A percentile compares a stretch with the other conserved stretches of the same genome.
phyloP scores from a whole-genome alignment of 805 yeast genomes.

The Candida tammaniensis region DNA sequence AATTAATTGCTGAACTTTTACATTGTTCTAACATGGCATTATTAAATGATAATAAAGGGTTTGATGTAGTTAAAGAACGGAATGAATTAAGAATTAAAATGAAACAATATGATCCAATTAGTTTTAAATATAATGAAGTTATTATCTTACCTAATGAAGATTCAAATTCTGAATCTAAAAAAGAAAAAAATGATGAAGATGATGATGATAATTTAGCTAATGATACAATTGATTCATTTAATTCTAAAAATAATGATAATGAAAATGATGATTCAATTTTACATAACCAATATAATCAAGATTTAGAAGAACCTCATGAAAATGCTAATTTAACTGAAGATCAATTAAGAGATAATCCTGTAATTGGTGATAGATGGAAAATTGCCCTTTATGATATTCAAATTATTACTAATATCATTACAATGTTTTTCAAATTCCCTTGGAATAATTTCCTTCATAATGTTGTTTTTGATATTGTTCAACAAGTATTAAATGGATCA shows the following conservation, averaged over 20 bases:
- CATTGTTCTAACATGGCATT: slow-evolving; percentile 49
- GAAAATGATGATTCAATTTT: slow-evolving; percentile 24
- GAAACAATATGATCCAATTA: slow-evolving; percentile 42
- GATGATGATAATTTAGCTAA: slow-evolving; percentile 15
- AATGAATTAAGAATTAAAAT: slow-evolving; percentile 37
- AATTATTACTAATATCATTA: slow-evolving; percentile 37
- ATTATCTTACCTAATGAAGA: slow-evolving; percentile 31
- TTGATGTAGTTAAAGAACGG: slow-evolving; percentile 36
- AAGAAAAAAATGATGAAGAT: slow-evolving; percentile 1
- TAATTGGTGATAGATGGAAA: slow-evolving; percentile 43
- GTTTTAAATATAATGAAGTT: slow-evolving; percentile 45
- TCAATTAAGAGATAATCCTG: slow-evolving; percentile 40
- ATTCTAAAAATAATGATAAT: slow-evolving; percentile 21
- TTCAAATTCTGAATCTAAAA: slow-evolving; percentile 1
- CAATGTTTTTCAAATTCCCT: slow-evolving; percentile 45
- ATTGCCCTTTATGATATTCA: slow-evolving; percentile 43
- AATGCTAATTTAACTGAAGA: slow-evolving; percentile 43
- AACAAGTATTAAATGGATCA: slow-evolving; percentile 45
- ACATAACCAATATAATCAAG: slow-evolving; percentile 23
- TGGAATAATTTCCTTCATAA: slow-evolving; percentile 49
- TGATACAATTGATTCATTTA: slow-evolving; percentile 36
- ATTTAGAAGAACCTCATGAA: slow-evolving; percentile 42
- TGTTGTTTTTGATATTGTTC: slow-evolving; percentile 47
- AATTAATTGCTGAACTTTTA: slow-evolving; percentile 43
- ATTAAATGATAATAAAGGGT: slow-evolving; percentile 43